Evolutionary conservation across 257 asterid species (phyloP), one percentile per base, ranked within the genome.

Genomic region (Solanum ossicruentum): DNA sequence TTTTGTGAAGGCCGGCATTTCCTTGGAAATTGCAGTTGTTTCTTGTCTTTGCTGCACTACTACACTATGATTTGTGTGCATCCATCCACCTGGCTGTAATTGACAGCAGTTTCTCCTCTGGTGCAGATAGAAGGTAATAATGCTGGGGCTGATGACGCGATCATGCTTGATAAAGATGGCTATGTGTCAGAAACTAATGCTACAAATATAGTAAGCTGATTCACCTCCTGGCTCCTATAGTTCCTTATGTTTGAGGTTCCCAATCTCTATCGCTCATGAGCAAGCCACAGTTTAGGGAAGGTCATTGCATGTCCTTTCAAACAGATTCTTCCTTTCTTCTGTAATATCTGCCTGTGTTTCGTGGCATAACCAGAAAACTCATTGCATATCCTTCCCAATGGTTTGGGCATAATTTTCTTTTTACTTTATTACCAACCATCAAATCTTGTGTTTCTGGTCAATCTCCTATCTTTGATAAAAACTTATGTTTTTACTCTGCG

Each of bases 181-280:
- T 95, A 94, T 73, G 99, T 95, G 55, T 90, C 99, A 43, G 98
- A 95, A 94, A 95, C 99, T 67, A 95, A 95, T 89, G 98, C 98
- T 55, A 94, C 99, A 77, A 95, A 95, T 87, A 88, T 95, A 36
- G 99, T 95, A 86, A 92, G 98, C 78, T 85, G 88, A 60, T 49
- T 43, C 41, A 28, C 87, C 39, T 10, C 79, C 41, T 36, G 41
- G 41, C 41, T 36, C 41, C 56, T 69, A 69, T 83, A 51, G 28
- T 60, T 36, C 8, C 52, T 66, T 12, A 36, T 52, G n/a, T 8
- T 54, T 75, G 60, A 49, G 43, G 45, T 75, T 49, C 21, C 43
- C 21, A 26, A 49, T 77, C 26, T 77, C 7, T 77, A 26, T 26
- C 47, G 65, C 45, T 49, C 65, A 52, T 17, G 83, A 78, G 28